Base-by-base conservation (phyloP, 2,329 filamentous ascomycete species). In the Paecilomyces dactylethromorphus region DNA sequence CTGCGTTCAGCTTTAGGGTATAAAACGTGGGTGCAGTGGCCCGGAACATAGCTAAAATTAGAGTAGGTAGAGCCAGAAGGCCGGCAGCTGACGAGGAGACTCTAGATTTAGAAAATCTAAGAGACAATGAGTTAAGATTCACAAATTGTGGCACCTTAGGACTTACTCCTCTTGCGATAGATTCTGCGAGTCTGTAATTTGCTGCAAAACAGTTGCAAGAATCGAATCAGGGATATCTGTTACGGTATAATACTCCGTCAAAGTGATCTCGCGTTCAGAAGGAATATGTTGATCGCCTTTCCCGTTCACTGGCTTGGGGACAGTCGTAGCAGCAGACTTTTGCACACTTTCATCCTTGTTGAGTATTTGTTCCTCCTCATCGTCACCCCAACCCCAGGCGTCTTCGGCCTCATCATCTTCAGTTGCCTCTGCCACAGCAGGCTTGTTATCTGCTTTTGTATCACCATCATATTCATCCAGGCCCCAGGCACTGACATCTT, bases 351-450 rank as follows among this genome's bases (percentile, higher is more conserved):
- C 64, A 56, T 54, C 13, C 35, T 73, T 59, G 65, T 75, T 63
- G 56, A 72, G 64, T 62, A 70, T 64, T 49, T 73, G 68, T 55
- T 76, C 68, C 26, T 76, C 68, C 26, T 78, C 74, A 6, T 89
- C 89, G 39, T 92, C 91, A 22, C 86, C 89, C 90, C 92, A 96
- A 2, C 89, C 91, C 89, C 91, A 95, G 26, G 91, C 90, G 61
- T 91, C 90, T 13, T 78, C 78, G 7, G 65, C 69, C 56, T 75
- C 75, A 57, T 76, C 75, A 3, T 74, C 72, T 35, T 69, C 71
- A 7, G 63, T 56, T 11, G 55, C 33, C 49, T 57, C 51, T 45
- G 54, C 32, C 24, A 59, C 56, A 31, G 63, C 58, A 26, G 58
- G 61, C 32, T 68, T 63, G 6, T 63, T 32, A 33, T 65, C 62